Evolutionary conservation across 768 basidiomycete species (phyloP).

Genomic region (Suillus alpinus): DNA sequence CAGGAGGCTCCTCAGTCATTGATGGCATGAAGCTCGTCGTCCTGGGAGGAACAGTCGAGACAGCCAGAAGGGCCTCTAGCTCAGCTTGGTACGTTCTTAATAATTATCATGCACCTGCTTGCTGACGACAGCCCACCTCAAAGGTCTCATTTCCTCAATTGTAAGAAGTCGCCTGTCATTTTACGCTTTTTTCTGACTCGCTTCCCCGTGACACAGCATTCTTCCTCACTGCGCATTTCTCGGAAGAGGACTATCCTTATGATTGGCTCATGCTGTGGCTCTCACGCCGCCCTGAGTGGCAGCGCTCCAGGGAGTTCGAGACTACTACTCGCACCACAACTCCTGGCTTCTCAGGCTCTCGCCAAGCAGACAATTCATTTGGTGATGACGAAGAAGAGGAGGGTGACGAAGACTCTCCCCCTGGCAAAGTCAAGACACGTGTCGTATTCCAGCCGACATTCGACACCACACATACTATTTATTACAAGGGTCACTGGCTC

Average conservation of each 20-base stretch:
- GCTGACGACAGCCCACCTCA: conserved; percentile 11
- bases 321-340: conserved; percentile 76
- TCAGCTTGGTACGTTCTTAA: conserved; percentile 64
- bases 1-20: conserved; percentile 73
- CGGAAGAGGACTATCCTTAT: conserved; percentile 86
- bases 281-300: conserved; percentile 83
- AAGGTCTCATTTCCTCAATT: conserved; percentile 86
- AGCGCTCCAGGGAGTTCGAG: conserved; percentile 85
- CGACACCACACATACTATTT: conserved; percentile 87
- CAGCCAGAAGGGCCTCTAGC: conserved; percentile 76
- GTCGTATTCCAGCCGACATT: conserved; percentile 88
- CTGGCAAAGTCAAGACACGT: conserved; percentile 70
- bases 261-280: conserved; percentile 94
- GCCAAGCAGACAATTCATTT: conserved; percentile 53
- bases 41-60: conserved; percentile 84
- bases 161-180: conserved; percentile 42
- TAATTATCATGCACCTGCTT: conserved; percentile 6
- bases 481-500: conserved; percentile 82
- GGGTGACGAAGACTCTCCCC: conserved; percentile 46
- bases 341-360: conserved; percentile 49
- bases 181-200: conserved; percentile 7
- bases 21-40: conserved; percentile 91
- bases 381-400: conserved; percentile 44
- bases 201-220: conserved; percentile 46
- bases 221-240: conserved; percentile 89